Evolutionary conservation across 345 rosid genomes (phyloP).

Genomic region (Mangifera indica): DNA sequence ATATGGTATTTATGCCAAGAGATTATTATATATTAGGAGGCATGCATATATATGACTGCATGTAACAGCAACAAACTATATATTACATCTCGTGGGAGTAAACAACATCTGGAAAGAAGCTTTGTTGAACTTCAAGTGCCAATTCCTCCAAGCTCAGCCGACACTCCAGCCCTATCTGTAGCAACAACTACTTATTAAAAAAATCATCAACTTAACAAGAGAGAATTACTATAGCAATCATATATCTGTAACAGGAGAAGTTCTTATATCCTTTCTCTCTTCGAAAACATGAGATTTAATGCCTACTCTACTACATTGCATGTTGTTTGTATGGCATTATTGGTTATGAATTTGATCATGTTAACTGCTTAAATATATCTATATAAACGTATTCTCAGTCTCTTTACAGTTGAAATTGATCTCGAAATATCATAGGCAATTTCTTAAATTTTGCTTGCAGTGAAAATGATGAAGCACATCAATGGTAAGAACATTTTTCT

Average conservation of each 20-base stretch:
- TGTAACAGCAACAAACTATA: background rate
- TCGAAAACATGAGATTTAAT: no score
- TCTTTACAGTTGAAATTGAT: background rate
- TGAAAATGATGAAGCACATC: background rate
- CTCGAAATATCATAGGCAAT: background rate
- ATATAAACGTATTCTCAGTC: background rate
- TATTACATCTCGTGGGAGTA: conserved; percentile 12
- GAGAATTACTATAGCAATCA: background rate
- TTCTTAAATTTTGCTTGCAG: background rate
- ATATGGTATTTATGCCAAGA: background rate
- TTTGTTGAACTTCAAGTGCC: conserved; percentile 77
- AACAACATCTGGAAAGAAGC: conserved; percentile 37
- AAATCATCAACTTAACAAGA: background rate
- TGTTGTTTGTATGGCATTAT: no score
- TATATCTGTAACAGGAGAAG: no score
- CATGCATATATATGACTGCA: background rate
- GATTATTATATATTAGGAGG: background rate
- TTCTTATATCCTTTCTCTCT: no score
- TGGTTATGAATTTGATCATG: no score
- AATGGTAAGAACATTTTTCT: background rate
- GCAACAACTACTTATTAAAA: background rate
- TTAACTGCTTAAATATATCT: no score
- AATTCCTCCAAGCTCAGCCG: conserved; percentile 87
- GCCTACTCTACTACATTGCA: no score
- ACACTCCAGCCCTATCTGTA: conserved; percentile 71